Base-by-base conservation (phyloP, 208 protist genomes). In the Crithidia mellificae region DNA sequence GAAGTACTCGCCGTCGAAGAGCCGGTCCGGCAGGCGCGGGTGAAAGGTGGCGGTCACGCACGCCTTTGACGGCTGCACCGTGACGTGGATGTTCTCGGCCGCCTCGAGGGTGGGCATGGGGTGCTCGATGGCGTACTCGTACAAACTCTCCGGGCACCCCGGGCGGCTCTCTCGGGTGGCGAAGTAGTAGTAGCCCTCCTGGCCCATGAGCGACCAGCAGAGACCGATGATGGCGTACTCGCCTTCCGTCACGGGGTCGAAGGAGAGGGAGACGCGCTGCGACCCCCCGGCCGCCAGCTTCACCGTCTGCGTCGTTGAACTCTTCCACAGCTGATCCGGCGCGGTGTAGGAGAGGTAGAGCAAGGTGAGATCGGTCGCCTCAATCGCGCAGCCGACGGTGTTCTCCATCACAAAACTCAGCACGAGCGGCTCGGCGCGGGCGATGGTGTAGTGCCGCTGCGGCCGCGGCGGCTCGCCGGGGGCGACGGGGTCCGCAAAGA, bases 131-230 rank as follows among this genome's bases (percentile, higher is more conserved):
- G 90, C 90, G 74, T 93, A 87, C 76, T 92, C 83, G 43, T 85
- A 85, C 25, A 85, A 41, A 46, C 80, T 83, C 50, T 87, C 74
- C 30, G 66, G 70, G 51, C 63, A 78, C 12, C 77, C 75, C 6
- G 73, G 61, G 22, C 77, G 76, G 58, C 69, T 80, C 43, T 81
- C 80, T 7, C 61, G 56, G 12, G 90, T 90, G 46, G 80, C 75
- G 57, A 95, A 92, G 84, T 94, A 94, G 75, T 92, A 90, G 68
- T 94, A 91, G 7, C 88, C 88, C 32, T 87, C 75, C 52, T 86
- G 74, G 5, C 73, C 79, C 46, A 80, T 32, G 29, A 94, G 54
- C 17, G 50, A 61, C 86, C 88, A 94, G 68, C 75, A 82, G 25
- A 94, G 82, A 17, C 88, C 88, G 55, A 94, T 81, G 36, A 94